Percentiles rank a stretch among this genome's conserved stretches.
phyloP scores from a whole-genome alignment of 768 basidiomycete genomes.

The Suillus ampliporus region DNA sequence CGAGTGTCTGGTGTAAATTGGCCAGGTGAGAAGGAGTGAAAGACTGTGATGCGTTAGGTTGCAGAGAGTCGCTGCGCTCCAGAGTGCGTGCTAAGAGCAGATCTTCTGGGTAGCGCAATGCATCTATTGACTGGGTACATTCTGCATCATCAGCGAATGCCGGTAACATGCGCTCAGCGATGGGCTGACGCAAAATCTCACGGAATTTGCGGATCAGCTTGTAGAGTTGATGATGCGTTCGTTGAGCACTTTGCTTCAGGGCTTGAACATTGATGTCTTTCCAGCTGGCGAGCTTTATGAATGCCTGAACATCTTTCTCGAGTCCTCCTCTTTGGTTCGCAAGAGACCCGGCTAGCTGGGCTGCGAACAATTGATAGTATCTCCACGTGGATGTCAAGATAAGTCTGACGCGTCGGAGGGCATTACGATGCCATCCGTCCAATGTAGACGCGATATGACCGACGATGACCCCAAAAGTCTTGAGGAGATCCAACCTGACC shows the following conservation, averaged over 20 bases:
- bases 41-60: slow-evolving; percentile 7
- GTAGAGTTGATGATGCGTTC: slow-evolving; percentile 90
- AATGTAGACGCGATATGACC: slow-evolving; percentile 41
- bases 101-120: slow-evolving; percentile 9
- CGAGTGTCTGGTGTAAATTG: slow-evolving; percentile 56
- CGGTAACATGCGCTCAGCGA: slow-evolving; percentile 46
- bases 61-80: slow-evolving; percentile 1
- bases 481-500: slow-evolving; percentile 67
- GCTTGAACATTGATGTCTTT: slow-evolving; percentile 96
- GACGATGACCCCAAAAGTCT: slow-evolving; percentile 66
- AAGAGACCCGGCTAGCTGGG: slow-evolving; percentile 54
- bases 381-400: slow-evolving; percentile 65
- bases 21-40: slow-evolving; percentile 44
- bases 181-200: slow-evolving; percentile 82
- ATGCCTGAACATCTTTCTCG: slow-evolving; percentile 81
- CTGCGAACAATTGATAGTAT: slow-evolving; percentile 69
- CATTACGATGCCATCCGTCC: slow-evolving; percentile 29
- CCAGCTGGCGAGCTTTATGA: slow-evolving; percentile 98
- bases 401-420: slow-evolving; percentile 55
- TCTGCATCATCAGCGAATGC: slow-evolving; percentile 45
- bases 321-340: slow-evolving; percentile 58
- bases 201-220: slow-evolving; percentile 91
- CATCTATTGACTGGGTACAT: slow-evolving; percentile 20
- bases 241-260: slow-evolving; percentile 87
- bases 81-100: background rate